Evolutionary conservation across 192 early-diverging fungal genomes (phyloP), one percentile per base, ranked within the genome.

Genomic region (Lobosporangium transversale): DNA sequence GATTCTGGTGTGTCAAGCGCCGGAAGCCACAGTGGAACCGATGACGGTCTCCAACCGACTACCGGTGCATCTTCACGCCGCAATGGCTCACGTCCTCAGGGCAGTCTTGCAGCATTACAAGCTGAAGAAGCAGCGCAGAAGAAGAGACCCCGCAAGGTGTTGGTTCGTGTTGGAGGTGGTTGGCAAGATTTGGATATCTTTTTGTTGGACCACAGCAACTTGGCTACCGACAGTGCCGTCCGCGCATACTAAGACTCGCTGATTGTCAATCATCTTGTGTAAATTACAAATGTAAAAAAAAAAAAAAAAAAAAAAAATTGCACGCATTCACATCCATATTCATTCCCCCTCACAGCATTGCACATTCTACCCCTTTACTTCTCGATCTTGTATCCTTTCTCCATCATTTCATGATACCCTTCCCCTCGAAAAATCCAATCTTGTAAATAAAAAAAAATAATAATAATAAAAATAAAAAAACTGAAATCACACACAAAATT

Each of bases 181-280:
- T 89, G 84, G 83, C 84, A 89, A 23, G 88, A 87, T 70, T 51
- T 89, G 35, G 88, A 89, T 37, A 83, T 87, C 32, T 89, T 89
- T 59, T 80, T 89, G 60, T 43, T 89, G 15, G 86, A 89, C 20
- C 84, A 87, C 54, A 78, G 80, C 49, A 54, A 37, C 29, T 53
- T 74, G 42, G 62, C 70, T 9, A 56, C 24, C 27, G 73, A 67
- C 5, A 60, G 40, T 33, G 36, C 40, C 49, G 68, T 32, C 35
- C 10, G 54, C 32, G 52, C 57, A 7, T 36, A 54, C 56, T 63
- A 44, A 23, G n/a, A 15, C 26, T 20, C 40, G n/a, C 21, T 42
- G 42, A n/a, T 54, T 11, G 24, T 31, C 17, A 35, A n/a, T 55
- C 11, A 33, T 47, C 30, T 56, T 42, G 40, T 12, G 10, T 42